Evolutionary conservation across 371 early-diverging fungal genomes (phyloP).

Genomic region (Mucor plumbeus): DNA sequence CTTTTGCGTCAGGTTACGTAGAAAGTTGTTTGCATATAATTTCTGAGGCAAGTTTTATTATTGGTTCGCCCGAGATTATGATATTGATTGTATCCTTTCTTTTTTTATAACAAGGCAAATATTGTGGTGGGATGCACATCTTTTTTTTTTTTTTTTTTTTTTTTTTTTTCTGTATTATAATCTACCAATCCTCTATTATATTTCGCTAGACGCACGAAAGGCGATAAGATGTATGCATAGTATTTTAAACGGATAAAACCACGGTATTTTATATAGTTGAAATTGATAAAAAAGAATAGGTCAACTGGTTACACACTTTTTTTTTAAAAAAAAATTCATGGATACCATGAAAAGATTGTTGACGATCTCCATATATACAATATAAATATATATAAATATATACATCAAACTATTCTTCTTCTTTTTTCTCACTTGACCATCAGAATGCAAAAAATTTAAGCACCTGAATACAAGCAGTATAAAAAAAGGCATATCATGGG

Average conservation of each 20-base stretch:
- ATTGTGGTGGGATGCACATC: too few species aligned
- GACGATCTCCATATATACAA: background rate
- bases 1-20: background rate
- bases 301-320: background rate
- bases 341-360: background rate
- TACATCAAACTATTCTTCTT: background rate
- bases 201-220: background rate
- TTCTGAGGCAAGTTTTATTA: constrained; percentile 1
- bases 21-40: constrained; percentile 1
- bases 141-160: background rate
- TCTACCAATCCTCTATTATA: background rate
- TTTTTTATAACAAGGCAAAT: background rate
- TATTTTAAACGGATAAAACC: background rate
- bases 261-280: background rate
- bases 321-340: background rate
- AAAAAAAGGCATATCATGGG: constrained; percentile 2
- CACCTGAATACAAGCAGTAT: background rate
- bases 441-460: background rate
- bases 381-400: too few species aligned
- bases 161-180: background rate
- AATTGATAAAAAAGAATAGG: background rate
- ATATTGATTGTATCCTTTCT: background rate
- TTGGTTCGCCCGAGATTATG: constrained; percentile 11
- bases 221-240: background rate
- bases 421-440: background rate